These are phyloP conservation scores for Vitellaria paradoxa DNA, from an alignment of 179 eudicot genomes.

Conservation along the genomic window DNA sequence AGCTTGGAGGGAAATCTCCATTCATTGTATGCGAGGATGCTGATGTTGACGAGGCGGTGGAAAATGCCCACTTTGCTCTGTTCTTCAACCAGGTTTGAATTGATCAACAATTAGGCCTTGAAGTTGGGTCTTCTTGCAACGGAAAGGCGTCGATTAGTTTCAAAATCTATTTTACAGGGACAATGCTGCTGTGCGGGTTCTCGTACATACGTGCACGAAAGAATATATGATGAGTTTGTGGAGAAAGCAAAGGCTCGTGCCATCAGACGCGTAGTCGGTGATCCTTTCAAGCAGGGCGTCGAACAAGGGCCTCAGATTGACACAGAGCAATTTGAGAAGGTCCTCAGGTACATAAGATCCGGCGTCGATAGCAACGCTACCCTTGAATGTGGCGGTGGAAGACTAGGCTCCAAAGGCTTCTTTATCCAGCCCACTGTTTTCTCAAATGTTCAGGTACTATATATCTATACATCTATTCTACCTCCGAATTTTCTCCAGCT, in stretches of 20 bases:
- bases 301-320: slow-evolving; percentile 95
- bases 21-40: slow-evolving; percentile 80
- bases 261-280: slow-evolving; percentile 68
- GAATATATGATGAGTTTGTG: slow-evolving; percentile 70
- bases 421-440: slow-evolving; percentile 87
- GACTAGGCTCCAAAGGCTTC: slow-evolving; percentile 68
- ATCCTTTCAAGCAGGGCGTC: slow-evolving; percentile 74
- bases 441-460: slow-evolving; percentile 72
- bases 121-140: not conserved
- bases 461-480: no score
- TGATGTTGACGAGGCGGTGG: slow-evolving; percentile 77
- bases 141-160: not conserved
- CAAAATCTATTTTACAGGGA: slow-evolving; percentile 40
- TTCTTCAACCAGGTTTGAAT: slow-evolving; percentile 87
- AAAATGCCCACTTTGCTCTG: slow-evolving; percentile 84
- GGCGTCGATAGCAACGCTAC: slow-evolving; percentile 78
- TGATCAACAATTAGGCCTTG: not conserved
- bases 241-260: slow-evolving; percentile 85
- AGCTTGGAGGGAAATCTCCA: slow-evolving; percentile 73
- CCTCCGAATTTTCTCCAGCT: no score
- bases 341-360: slow-evolving; percentile 64
- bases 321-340: slow-evolving; percentile 67
- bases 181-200: slow-evolving; percentile 97
- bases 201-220: slow-evolving; percentile 79
- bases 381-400: slow-evolving; percentile 81